These are phyloP conservation scores for Begonia peltatifolia DNA, from an alignment of 306 rosid genomes.

Conservation along the genomic window DNA sequence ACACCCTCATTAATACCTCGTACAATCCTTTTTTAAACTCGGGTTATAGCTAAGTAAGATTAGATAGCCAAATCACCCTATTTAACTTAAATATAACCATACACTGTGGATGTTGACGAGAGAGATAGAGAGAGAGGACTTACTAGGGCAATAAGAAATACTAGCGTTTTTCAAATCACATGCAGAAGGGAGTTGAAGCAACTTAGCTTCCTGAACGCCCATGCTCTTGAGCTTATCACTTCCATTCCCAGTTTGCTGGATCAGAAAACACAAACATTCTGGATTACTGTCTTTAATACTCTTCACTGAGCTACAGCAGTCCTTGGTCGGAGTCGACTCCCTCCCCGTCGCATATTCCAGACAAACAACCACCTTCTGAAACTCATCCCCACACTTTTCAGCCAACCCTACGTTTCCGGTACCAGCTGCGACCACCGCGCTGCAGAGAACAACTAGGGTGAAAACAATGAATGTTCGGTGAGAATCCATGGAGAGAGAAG, in stretches of 20 bases:
- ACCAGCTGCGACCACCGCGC: not conserved
- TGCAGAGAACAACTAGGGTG: not conserved
- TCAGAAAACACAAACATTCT: slow-evolving; percentile 60
- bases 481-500: not conserved
- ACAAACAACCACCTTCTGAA: slow-evolving; percentile 40
- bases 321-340: slow-evolving; percentile 34
- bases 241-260: slow-evolving; percentile 50
- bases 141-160: slow-evolving; percentile 59
- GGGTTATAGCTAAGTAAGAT: no score
- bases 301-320: slow-evolving; percentile 40
- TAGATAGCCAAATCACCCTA: not conserved
- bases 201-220: slow-evolving; percentile 48
- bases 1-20: no score
- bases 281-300: slow-evolving; percentile 37
- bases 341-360: slow-evolving; percentile 42
- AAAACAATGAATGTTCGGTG: not conserved
- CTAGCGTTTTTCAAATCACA: slow-evolving; percentile 50
- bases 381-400: slow-evolving; percentile 23
- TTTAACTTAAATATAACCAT: no score
- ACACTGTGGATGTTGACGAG: no score
- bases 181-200: slow-evolving; percentile 60
- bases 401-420: not conserved
- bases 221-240: slow-evolving; percentile 24
- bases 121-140: slow-evolving; percentile 6
- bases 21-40: no score